Conservation (phyloP, 1,139 yeast species). For the Kodamaea alishanica region DNA sequence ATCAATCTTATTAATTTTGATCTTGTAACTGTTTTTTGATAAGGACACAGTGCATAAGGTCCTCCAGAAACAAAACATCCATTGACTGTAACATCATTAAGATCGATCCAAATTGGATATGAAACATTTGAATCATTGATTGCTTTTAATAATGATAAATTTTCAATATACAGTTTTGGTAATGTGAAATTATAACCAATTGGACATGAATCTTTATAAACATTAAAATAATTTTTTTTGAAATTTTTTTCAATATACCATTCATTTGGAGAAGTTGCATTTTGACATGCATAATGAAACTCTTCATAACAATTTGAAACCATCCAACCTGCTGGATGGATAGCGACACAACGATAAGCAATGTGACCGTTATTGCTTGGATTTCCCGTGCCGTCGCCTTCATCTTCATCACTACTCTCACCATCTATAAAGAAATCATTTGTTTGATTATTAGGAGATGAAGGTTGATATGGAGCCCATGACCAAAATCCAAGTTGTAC, state of each 20-base stretch:
- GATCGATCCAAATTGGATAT: constrained; percentile 69
- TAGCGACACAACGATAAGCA: constrained; percentile 62
- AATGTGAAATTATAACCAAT: constrained; percentile 47
- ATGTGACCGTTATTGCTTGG: constrained; percentile 18
- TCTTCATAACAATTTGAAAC: constrained; percentile 62
- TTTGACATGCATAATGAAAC: constrained; percentile 56
- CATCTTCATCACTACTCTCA: constrained; percentile 1
- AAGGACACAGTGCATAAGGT: constrained; percentile 74
- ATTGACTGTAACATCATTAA: constrained; percentile 70
- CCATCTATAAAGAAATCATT: background rate
- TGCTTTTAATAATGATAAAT: constrained; percentile 27
- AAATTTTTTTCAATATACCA: constrained; percentile 45
- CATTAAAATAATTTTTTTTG: constrained; percentile 50
- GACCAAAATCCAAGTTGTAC: constrained; percentile 55
- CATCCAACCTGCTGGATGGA: constrained; percentile 49
- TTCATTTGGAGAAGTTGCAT: constrained; percentile 29
- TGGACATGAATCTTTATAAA: constrained; percentile 46
- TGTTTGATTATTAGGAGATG: constrained; percentile 7
- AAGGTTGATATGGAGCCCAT: constrained; percentile 63
- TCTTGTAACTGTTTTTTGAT: constrained; percentile 51
- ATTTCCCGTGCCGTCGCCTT: constrained; percentile 11
- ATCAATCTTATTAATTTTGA: constrained; percentile 61
- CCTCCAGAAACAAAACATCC: constrained; percentile 91
- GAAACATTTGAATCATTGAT: constrained; percentile 17
- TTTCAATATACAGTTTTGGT: constrained; percentile 50